Base-by-base conservation (phyloP, 2,329 filamentous ascomycete species). In the Colletotrichum liaoningense region DNA sequence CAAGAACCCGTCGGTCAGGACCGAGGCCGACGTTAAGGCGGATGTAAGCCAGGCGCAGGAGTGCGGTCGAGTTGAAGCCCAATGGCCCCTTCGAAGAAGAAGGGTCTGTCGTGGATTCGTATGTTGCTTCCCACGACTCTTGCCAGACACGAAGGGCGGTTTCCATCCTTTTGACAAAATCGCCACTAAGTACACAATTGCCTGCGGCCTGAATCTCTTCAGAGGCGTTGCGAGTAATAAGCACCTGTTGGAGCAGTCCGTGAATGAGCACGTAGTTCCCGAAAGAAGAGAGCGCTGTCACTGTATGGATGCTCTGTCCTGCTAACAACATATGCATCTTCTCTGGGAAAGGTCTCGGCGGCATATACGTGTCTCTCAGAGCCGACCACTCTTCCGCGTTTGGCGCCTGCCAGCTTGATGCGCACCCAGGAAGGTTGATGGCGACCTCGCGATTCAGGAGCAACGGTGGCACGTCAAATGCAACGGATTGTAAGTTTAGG, bases 401-500 rank as follows among this genome's bases (percentile, higher is more conserved):
- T 12, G 81, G 80, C 3, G 89, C 88, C 76, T 88, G 88, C 86
- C 89, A 91, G 70, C 88, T 85, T 28, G 87, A 85, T 42, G 86
- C 86, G 58, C 84, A 86, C 73, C 86, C 88, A 0, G 89, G 89
- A 75, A 91, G 85, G 63, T 85, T 85, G 74, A 90, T 79, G 64
- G 85, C 86, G 63, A 91, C 78, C 78, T 91, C 88, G 38, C 84
- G 84, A 76, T 88, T 90, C 65, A 89, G 77, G 30, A 91, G 86
- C 56, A 90, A 81, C 0, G 90, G 89, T 33, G 89, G 88, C 16
- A 90, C 88, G 78, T 91, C 89, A 81, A 90, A 91, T 76, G 89
- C 89, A 67, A 91, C 89, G 42, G 87, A 89, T 74, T 91, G 89
- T 2, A 91, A 83, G 76, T 91, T 90, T 72, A 89, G 88, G 76